Base-by-base conservation (phyloP, 2,329 filamentous ascomycete species). In the Sporothrix variecibatus region DNA sequence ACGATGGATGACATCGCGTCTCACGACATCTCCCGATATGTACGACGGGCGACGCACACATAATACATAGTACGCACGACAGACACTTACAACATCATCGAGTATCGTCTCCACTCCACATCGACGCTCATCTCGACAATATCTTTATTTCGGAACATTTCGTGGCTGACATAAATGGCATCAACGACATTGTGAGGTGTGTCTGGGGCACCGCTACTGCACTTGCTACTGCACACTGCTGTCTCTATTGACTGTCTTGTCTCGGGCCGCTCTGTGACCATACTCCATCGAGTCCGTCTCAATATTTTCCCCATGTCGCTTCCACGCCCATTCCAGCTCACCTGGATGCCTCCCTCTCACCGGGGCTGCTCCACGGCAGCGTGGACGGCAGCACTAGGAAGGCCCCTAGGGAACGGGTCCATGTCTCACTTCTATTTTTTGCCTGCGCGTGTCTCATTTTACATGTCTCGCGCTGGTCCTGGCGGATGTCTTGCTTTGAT, bases 401-500 rank as follows among this genome's bases (percentile, higher is more conserved):
- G 17, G 43, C 34, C 26, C 28, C 51, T 43, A 28, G 51, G 23
- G n/a, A 28, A n/a, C 51, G 68, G 46, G n/a, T 23, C 49, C 34
- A 43, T 71, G 68, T 71, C 68, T 71, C 15, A 58, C 31, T 71
- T 71, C 34, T 60, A 60, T 58, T 58, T 58, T 56, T 58, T 43
- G 31, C 67, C 31, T 58, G 34, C 23, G 23, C 34, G 17, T 71
- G 68, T 58, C 51, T 71, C 51, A 71, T 60, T 58, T 58, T 40
- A 31, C 49, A 53, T 70, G 67, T 70, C 67, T 70, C 31, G 31
- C 67, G 31, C 46, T 70, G 28, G 31, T 56, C 28, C 28, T 56
- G 67, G 28, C n/a, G 12, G n/a, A 43, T 71, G 51, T 71, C 68
- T 71, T 40, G 34, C 68, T 71, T 58, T 58, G 31, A 71, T 71